These are phyloP conservation scores for Aureobasidium melanogenum DNA, from an alignment of 2,329 filamentous ascomycete species.

Conservation along the genomic window DNA sequence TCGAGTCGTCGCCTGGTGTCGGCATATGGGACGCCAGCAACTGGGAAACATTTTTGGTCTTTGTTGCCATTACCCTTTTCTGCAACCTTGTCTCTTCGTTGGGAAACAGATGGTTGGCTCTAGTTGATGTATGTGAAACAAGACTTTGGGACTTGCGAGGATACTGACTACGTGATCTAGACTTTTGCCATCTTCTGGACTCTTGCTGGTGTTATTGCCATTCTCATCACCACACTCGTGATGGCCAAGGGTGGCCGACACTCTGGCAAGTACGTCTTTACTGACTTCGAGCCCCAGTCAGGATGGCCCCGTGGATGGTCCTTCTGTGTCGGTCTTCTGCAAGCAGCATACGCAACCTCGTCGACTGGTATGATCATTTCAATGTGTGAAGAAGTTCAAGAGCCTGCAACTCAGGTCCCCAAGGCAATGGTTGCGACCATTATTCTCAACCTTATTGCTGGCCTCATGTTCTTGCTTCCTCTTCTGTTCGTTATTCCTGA, in stretches of 20 bases:
- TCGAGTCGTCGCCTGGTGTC: constrained; percentile 37
- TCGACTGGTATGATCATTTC: constrained; percentile 73
- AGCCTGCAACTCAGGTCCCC: constrained; percentile 59
- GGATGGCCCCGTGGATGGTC: constrained; percentile 64
- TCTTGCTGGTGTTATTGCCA: constrained; percentile 59
- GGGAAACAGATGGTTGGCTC: constrained; percentile 45
- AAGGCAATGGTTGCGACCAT: constrained; percentile 63
- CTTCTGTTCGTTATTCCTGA: constrained; percentile 62
- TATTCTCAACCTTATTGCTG: constrained; percentile 56
- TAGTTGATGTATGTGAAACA: constrained; percentile 53
- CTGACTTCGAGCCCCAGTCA: constrained; percentile 58
- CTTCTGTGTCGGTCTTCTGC: constrained; percentile 62
- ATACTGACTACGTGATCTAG: constrained; percentile 28
- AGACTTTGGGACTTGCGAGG: not conserved
- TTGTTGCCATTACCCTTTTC: constrained; percentile 40
- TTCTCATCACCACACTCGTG: constrained; percentile 53
- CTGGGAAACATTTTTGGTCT: constrained; percentile 41
- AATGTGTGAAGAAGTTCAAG: constrained; percentile 65
- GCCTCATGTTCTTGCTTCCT: constrained; percentile 60
- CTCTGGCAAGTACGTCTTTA: constrained; percentile 55
- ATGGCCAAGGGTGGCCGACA: constrained; percentile 61
- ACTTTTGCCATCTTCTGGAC: constrained; percentile 69
- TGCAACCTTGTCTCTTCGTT: constrained; percentile 44
- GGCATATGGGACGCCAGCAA: constrained; percentile 36
- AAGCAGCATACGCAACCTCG: constrained; percentile 65